Evolutionary conservation across 352 stramenopile genomes (phyloP), one percentile per base, ranked within the genome.

Genomic region (Aphanomyces invadans): DNA sequence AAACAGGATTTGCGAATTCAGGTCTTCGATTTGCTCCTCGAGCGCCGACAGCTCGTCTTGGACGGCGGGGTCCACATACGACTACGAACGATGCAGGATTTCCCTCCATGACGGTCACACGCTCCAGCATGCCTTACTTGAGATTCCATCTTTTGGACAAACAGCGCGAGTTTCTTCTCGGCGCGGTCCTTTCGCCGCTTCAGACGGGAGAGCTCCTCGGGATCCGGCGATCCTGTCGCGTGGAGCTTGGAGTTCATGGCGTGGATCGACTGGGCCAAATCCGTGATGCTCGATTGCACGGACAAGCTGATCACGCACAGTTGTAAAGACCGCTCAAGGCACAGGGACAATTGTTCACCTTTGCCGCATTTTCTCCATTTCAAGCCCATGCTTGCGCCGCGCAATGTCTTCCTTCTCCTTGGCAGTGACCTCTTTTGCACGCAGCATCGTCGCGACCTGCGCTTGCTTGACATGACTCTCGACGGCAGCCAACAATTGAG

Each of bases 311-410:
- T n/a, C n/a, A 48, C 21, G 3, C 26, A 3, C 19, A n/a, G 19
- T 44, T 23, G 31, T 48, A 19, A 48, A 4, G 29, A 60, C 15
- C 4, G 39, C 15, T n/a, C 17, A 48, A n/a, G n/a, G n/a, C n/a
- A n/a, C n/a, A n/a, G n/a, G n/a, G n/a, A n/a, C n/a, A n/a, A n/a
- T n/a, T n/a, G n/a, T n/a, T 19, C n/a, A 64, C 55, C 60, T 90
- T 56, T 89, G 80, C 0, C 85, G 77, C 68, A 93, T 71, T 61
- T 88, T 89, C 33, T 90, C 77, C 83, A 93, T 90, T 67, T 93
- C 83, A n/a, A 93, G 65, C 2, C 80, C 78, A 36, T 78, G 90
- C 25, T 89, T 64, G 15, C 82, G 82, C 3, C 71, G 71, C 28
- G 71, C 69, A 0, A 79, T 79, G 60, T 89, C 81, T 17, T 75